A percentile compares a stretch with the other conserved stretches of the same genome.
Evolutionary conservation across 345 rosid species (phyloP).

Genomic region (Gossypium anomalum): DNA sequence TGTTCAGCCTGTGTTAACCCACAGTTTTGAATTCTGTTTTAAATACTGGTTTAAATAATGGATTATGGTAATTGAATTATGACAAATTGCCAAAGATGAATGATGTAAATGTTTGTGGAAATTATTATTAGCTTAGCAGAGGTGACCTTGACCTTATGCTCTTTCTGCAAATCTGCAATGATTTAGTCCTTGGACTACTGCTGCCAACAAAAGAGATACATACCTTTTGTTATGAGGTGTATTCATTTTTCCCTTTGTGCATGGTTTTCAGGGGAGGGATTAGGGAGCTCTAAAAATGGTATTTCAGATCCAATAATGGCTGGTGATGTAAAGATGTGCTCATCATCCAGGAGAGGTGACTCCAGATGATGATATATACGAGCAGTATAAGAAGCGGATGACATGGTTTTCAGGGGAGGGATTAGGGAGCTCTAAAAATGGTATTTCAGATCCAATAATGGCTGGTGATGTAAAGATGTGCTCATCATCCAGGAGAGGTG

Average conservation of each 20-base stretch:
- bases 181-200: too few species aligned
- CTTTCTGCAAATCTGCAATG: too few species aligned
- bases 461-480: conserved; percentile 83
- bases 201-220: too few species aligned
- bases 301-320: conserved; percentile 93
- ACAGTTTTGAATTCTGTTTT: too few species aligned
- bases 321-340: conserved; percentile 80
- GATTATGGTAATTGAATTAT: too few species aligned
- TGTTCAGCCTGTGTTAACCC: neutral
- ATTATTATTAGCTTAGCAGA: too few species aligned
- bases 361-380: conserved; percentile 92
- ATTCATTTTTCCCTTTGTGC: neutral
- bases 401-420: conserved; percentile 77
- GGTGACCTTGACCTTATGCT: too few species aligned
- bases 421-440: conserved; percentile 85
- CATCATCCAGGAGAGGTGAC: conserved; percentile 84
- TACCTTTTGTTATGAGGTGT: too few species aligned
- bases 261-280: conserved; percentile 79
- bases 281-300: conserved; percentile 87
- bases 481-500: conserved; percentile 89
- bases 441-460: conserved; percentile 88
- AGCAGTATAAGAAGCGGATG: conserved; percentile 98
- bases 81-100: too few species aligned
- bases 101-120: too few species aligned
- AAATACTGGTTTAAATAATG: too few species aligned